Evolutionary conservation across 257 asterid genomes (phyloP), one percentile per base, ranked within the genome.

Genomic region (Forsythia suspensa): DNA sequence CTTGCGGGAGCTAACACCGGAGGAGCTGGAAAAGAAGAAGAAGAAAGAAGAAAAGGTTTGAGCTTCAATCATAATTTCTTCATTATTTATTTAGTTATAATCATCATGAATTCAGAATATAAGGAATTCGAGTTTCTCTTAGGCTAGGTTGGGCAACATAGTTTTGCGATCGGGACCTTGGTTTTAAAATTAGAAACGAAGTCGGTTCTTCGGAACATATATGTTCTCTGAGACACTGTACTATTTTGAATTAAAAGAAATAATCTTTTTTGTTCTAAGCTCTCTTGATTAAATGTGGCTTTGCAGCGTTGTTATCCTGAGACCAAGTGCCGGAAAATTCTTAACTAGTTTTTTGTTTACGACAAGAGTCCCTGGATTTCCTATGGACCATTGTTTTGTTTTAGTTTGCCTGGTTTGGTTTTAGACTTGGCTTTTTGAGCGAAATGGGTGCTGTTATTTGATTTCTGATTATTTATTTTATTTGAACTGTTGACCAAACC

Each of bases 41-140:
- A 95, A 91, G 90, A 96, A 91, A 79, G 98, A 96, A 66, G 98
- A 93, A 72, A 96, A 94, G 96, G 98, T 95, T 57, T 61, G 73
- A 36, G 71, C 69, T 9, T 20, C 39, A 12, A 2, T 57, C 11
- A 5, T 21, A 37, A 11, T 38, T 3, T 15, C 65, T 16, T n/a
- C 11, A 6, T 44, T 21, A 34, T 24, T 68, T 72, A 46, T 16
- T 16, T 13, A 7, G 29, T 15, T 34, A 39, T 20, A 65, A 10
- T 42, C 11, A 41, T 12, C 42, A 5, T 38, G 9, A 67, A 34
- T 63, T 69, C 16, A 76, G 52, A 38, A 55, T 71, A 37, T 73
- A 40, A 63, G 39, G 39, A 44, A 24, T 4, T 74, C 42, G 48
- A 42, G 42, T n/a, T 73, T 59, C 67, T 59, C 34, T 59, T 20